Percentiles rank a stretch among this genome's conserved stretches.
Conservation (phyloP, 176 grass and related monocot genomes). For the Oryza coarctata region DNA sequence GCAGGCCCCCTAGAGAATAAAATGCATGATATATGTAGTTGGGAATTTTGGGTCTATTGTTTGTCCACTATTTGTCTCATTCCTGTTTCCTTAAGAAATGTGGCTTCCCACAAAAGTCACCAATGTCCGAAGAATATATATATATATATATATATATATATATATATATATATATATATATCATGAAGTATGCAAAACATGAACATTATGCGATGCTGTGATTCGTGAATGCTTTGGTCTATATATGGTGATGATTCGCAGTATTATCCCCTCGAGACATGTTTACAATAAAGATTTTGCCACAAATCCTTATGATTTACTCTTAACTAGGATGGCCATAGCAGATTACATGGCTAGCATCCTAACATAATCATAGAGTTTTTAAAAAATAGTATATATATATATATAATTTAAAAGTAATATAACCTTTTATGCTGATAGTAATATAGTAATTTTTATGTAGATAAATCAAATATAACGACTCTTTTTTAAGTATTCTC, state of each 20-base stretch:
- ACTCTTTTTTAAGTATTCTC: too few species aligned
- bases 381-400: too few species aligned
- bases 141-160: not conserved
- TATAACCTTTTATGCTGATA: too few species aligned
- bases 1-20: not conserved
- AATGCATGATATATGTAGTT: not conserved
- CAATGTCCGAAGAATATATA: not conserved
- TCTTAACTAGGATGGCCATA: too few species aligned
- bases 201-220: not conserved
- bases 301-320: too few species aligned
- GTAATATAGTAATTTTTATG: too few species aligned
- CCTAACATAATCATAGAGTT: too few species aligned
- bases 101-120: not conserved
- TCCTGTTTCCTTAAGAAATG: not conserved
- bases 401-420: too few species aligned
- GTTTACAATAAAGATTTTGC: too few species aligned
- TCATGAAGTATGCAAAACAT: not conserved
- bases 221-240: not conserved
- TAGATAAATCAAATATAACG: too few species aligned
- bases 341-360: too few species aligned
- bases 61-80: not conserved
- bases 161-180: not conserved
- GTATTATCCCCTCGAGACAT: not conserved
- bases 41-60: not conserved
- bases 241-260: not conserved